These are phyloP conservation scores for Scleroderma citrinum DNA, from an alignment of 768 basidiomycete genomes.

Conservation along the genomic window DNA sequence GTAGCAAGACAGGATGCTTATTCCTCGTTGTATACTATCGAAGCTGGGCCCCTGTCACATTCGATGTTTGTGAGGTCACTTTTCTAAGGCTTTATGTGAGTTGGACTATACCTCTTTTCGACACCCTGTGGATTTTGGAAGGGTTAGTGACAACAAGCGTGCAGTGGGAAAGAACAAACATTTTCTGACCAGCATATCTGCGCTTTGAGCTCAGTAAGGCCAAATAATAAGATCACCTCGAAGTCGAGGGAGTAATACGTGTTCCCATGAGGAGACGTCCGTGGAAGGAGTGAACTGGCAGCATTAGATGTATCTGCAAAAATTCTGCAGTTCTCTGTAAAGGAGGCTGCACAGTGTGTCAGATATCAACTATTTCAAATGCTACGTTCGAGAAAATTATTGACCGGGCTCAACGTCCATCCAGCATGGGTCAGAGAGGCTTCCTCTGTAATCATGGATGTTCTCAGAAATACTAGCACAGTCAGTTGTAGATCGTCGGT, in stretches of 20 bases:
- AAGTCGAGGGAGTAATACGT: constrained; percentile 21
- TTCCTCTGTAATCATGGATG: constrained; percentile 6
- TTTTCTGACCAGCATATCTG: constrained; percentile 36
- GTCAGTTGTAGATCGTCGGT: background rate
- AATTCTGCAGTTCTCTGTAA: constrained; percentile 1
- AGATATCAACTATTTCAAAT: background rate
- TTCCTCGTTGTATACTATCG: constrained; percentile 15
- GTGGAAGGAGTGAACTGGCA: background rate
- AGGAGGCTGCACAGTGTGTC: constrained; percentile 2
- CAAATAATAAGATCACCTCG: constrained; percentile 32
- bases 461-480: background rate
- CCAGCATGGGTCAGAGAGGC: constrained; percentile 2
- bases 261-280: background rate
- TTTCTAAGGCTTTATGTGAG: background rate
- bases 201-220: constrained; percentile 36
- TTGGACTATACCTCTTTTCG: background rate
- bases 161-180: constrained; percentile 12
- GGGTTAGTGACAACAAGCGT: background rate
- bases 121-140: background rate
- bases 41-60: constrained; percentile 15
- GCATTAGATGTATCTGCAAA: constrained; percentile 3
- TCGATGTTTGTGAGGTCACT: background rate
- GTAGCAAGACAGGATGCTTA: background rate
- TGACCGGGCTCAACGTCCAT: constrained; percentile 3
- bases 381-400: background rate